Percentiles rank a stretch among this genome's conserved stretches.
phyloP scores from a whole-genome alignment of 2,329 filamentous ascomycete species.

The Ophiocordyceps polyrhachis-furcata region DNA sequence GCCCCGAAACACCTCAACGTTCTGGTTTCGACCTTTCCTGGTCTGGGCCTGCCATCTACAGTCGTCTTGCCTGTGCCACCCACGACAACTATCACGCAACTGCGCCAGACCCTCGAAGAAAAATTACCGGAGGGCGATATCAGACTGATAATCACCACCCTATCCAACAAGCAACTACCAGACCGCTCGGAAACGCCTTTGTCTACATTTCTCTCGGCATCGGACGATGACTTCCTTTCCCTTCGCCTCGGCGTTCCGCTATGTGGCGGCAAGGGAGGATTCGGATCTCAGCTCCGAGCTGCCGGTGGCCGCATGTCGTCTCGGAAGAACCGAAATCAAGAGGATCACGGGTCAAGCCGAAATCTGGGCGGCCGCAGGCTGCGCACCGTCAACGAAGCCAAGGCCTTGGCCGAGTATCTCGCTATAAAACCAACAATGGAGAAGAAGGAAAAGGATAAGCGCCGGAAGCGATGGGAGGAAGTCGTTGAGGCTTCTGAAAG shows the following conservation, averaged over 20 bases:
- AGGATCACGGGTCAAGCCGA: constrained; percentile 76
- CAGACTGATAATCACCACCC: constrained; percentile 63
- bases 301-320: constrained; percentile 97
- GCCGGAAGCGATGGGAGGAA: constrained; percentile 69
- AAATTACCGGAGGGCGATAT: constrained; percentile 38
- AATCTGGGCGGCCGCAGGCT: constrained; percentile 83
- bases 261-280: constrained; percentile 90
- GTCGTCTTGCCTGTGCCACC: constrained; percentile 55
- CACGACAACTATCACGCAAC: constrained; percentile 44
- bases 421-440: constrained; percentile 97
- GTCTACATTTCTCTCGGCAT: constrained; percentile 37
- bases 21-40: constrained; percentile 67
- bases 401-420: constrained; percentile 84
- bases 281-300: constrained; percentile 89
- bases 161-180: constrained; percentile 53
- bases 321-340: constrained; percentile 69
- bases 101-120: constrained; percentile 43
- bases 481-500: constrained; percentile 72
- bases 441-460: constrained; percentile 73
- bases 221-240: constrained; percentile 52
- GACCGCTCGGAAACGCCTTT: constrained; percentile 34
- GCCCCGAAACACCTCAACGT: constrained; percentile 49
- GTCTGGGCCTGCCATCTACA: constrained; percentile 66
- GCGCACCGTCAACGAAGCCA: constrained; percentile 86
- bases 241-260: constrained; percentile 64